Evolutionary conservation across 306 rosid species (phyloP).

Genomic region (Cucurbita moschata): DNA sequence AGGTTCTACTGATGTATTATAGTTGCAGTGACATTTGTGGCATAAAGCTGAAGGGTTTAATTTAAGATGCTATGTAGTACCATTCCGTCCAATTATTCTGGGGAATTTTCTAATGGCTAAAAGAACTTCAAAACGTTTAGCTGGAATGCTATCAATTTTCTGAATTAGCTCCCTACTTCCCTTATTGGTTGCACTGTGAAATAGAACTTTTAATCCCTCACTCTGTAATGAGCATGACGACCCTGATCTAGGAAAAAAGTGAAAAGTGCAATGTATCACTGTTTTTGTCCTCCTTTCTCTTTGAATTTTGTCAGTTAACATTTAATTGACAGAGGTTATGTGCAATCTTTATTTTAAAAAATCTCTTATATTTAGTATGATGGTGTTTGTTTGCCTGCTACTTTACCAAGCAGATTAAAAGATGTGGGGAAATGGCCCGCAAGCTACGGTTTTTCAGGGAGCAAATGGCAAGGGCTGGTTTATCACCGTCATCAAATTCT

Average conservation of each 20-base stretch:
- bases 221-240: not conserved
- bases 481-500: slow-evolving; percentile 26
- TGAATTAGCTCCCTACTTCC: not conserved
- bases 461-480: slow-evolving; percentile 53
- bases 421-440: slow-evolving; percentile 79
- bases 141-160: not conserved
- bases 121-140: not conserved
- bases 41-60: not conserved
- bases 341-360: not conserved
- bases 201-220: not conserved
- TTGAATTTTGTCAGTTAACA: not conserved
- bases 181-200: not conserved
- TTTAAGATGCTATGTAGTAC: not conserved
- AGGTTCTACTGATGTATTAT: not conserved
- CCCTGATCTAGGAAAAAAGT: not conserved
- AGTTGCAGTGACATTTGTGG: not conserved
- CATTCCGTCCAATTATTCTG: not conserved
- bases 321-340: not conserved
- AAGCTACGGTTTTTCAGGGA: slow-evolving; percentile 57
- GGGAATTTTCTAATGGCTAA: not conserved
- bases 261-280: not conserved
- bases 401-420: slow-evolving; percentile 36
- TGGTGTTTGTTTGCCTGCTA: not conserved
- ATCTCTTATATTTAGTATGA: not conserved
- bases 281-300: not conserved